A percentile compares a stretch with the other conserved stretches of the same genome.
Evolutionary conservation across 371 early-diverging fungal species (phyloP).

Genomic region (Mucor saturninus): DNA sequence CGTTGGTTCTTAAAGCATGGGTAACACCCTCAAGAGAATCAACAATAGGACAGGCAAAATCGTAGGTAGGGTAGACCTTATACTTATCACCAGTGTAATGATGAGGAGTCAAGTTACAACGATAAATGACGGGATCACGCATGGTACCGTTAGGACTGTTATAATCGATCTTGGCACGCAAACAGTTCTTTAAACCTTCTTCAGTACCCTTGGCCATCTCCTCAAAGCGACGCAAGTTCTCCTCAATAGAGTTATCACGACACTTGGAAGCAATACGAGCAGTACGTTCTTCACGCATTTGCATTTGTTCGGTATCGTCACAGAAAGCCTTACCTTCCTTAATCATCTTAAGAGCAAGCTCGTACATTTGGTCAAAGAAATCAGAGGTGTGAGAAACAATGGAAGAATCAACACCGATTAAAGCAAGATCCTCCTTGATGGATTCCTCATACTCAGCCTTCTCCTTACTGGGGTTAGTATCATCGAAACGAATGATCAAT

Average conservation of each 20-base stretch:
- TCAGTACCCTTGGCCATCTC: constrained; percentile 95
- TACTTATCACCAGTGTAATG: constrained; percentile 90
- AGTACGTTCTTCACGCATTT: constrained; percentile 94
- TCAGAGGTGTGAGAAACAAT: constrained; percentile 93
- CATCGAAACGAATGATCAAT: constrained; percentile 98
- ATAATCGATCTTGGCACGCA: constrained; percentile 99
- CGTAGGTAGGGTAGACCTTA: constrained; percentile 99
- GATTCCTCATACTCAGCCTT: constrained; percentile 93
- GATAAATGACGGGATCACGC: constrained; percentile 99
- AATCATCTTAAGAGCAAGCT: constrained; percentile 89
- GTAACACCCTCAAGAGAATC: constrained; percentile 99
- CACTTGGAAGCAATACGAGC: constrained; percentile 87
- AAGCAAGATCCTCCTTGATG: constrained; percentile 90
- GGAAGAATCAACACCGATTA: constrained; percentile 89
- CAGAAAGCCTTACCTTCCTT: constrained; percentile 95
- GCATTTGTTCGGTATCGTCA: constrained; percentile 94
- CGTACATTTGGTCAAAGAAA: constrained; percentile 91
- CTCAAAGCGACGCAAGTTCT: constrained; percentile 91
- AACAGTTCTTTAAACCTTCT: constrained; percentile 84
- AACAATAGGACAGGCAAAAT: constrained; percentile 99
- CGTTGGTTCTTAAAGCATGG: constrained; percentile 98
- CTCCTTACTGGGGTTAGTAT: constrained; percentile 99
- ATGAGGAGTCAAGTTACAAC: constrained; percentile 95
- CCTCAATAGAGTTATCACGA: constrained; percentile 89
- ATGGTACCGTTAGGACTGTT: constrained; percentile 95